Percentiles rank a stretch among this genome's conserved stretches.
Conservation (phyloP, 2,329 filamentous ascomycete species). For the Hansfordia pulvinata region DNA sequence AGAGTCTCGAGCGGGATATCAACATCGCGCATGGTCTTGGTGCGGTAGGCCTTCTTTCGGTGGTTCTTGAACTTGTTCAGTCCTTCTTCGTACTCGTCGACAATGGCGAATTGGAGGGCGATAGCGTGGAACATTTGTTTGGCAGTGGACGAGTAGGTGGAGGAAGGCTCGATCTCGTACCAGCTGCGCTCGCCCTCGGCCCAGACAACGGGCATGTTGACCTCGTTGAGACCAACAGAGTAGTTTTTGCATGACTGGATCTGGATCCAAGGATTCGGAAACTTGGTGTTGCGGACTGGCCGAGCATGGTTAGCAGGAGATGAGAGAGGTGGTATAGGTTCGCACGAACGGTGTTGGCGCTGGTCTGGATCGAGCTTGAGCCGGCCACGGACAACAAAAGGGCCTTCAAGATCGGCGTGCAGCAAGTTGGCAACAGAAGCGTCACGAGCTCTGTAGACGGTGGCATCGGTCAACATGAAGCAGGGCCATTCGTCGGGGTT, state of each 20-base stretch:
- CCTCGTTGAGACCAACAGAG: slow-evolving; percentile 37
- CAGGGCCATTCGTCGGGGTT: slow-evolving; percentile 41
- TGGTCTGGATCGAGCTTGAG: slow-evolving; percentile 35
- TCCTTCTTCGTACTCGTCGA: slow-evolving; percentile 37
- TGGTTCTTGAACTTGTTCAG: slow-evolving; percentile 16
- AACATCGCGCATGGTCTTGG: slow-evolving; percentile 12
- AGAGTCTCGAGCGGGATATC: slow-evolving; percentile 16
- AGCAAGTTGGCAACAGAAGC: slow-evolving; percentile 48
- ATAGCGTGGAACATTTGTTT: slow-evolving; percentile 49
- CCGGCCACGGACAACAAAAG: slow-evolving; percentile 46
- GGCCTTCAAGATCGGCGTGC: slow-evolving; percentile 42
- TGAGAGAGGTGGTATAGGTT: neutral
- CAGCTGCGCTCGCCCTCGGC: slow-evolving; percentile 50
- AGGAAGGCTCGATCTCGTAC: slow-evolving; percentile 52
- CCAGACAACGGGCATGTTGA: slow-evolving; percentile 48
- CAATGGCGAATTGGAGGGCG: slow-evolving; percentile 47
- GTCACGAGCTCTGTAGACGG: slow-evolving; percentile 41
- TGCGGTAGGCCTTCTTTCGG: slow-evolving; percentile 16
- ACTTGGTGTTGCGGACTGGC: slow-evolving; percentile 16
- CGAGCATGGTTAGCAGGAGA: no score
- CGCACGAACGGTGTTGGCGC: slow-evolving; percentile 20
- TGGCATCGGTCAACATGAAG: slow-evolving; percentile 47
- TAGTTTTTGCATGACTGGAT: slow-evolving; percentile 34
- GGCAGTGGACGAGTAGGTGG: slow-evolving; percentile 40
- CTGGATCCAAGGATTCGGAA: slow-evolving; percentile 29